Evolutionary conservation across 164 flowering plant species (phyloP), one percentile per base, ranked within the genome.

Genomic region (Nelumbo lutea): DNA sequence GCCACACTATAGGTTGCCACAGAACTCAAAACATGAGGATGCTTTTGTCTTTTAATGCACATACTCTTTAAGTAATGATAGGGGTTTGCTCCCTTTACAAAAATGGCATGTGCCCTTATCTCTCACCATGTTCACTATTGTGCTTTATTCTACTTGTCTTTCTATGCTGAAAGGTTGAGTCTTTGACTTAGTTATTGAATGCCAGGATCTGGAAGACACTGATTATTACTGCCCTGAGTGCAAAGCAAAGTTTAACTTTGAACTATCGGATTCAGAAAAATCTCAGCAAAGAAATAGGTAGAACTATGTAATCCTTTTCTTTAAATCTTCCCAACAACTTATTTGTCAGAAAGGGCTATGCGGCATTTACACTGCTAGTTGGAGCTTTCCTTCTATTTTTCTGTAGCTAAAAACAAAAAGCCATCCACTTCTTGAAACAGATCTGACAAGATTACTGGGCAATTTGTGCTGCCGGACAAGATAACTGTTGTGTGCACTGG

Each of bases 141-240:
- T 11, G 5, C 15, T 70, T 64, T 74, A 39, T 67, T 15, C 63
- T n/a, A 42, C 38, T 42, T 74, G 55, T 39, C 39, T 76, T 42
- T 8, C 39, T 52, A 15, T 59, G 14, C 57, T 27, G 13, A 42
- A 55, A 7, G 6, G 58, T 11, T 4, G 40, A 42, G 27, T 43
- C 47, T 44, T 46, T 82, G 13, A 72, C 56, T 75, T 27, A 73
- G 27, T 63, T 67, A 62, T 27, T 73, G 5, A 62, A 68, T 68
- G 59, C 72, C 40, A 7, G 99, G 84, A 86, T 78, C 74, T 92
- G 72, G 84, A 79, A 9, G 75, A 80, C 59, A 72, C 85, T 59
- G 97, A 88, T 67, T 95, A 95, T 74, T 92, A 83, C 83, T 95
- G 99, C 79, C 98, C 98, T 39, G 80, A 86, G 58, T 95, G 99